A percentile compares a stretch with the other conserved stretches of the same genome.
These are phyloP conservation scores for Entelexis sorbosivorans DNA, from an alignment of 1,139 yeast species.

Conservation along the genomic window DNA sequence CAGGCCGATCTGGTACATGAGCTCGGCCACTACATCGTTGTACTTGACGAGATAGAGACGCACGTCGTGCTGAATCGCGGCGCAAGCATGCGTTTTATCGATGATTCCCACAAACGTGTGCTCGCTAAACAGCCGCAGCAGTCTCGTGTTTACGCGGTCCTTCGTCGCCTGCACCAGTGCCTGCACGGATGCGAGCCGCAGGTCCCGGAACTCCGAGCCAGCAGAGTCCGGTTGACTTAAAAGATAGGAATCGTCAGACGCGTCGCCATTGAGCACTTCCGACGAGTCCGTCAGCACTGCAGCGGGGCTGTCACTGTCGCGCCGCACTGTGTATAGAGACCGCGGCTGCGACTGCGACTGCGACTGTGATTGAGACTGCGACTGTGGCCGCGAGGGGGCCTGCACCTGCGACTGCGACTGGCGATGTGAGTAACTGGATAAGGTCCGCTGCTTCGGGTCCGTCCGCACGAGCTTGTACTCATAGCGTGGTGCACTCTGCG, in stretches of 20 bases:
- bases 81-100: constrained; percentile 55
- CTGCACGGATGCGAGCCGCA: constrained; percentile 34
- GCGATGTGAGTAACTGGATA: constrained; percentile 36
- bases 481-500: constrained; percentile 23
- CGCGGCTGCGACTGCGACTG: too few species aligned
- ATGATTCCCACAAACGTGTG: constrained; percentile 75
- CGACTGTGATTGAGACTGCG: too few species aligned
- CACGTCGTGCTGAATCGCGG: constrained; percentile 76
- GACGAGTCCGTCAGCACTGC: not conserved
- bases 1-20: constrained; percentile 72
- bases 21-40: constrained; percentile 49
- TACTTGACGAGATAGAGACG: constrained; percentile 71
- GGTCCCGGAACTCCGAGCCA: not conserved
- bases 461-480: constrained; percentile 42
- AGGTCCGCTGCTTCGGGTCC: constrained; percentile 55
- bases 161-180: constrained; percentile 45
- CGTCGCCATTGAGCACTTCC: not conserved
- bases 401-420: not conserved
- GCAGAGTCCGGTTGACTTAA: not conserved
- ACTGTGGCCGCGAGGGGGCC: too few species aligned
- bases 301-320: not conserved
- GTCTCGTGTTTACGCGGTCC: constrained; percentile 37
- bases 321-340: not conserved
- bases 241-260: not conserved
- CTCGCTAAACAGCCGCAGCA: constrained; percentile 60